These are phyloP conservation scores for Candida tallmaniae DNA, from an alignment of 805 yeast species.

Conservation along the genomic window DNA sequence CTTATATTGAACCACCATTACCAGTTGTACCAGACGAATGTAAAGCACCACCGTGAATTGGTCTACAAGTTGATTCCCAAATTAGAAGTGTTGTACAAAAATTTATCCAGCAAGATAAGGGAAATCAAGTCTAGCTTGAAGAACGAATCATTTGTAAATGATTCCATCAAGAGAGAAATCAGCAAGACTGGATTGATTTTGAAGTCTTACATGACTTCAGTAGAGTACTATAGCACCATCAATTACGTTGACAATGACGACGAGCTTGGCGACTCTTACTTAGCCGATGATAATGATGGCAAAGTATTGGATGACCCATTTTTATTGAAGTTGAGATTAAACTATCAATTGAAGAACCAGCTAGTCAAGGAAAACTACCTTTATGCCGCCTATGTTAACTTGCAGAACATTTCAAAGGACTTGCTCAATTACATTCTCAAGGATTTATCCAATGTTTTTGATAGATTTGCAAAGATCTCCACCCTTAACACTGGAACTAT, in stretches of 20 bases:
- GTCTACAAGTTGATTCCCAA: conserved; percentile 30
- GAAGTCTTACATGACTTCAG: conserved; percentile 24
- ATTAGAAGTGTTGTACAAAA: conserved; percentile 31
- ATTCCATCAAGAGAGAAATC: conserved; percentile 37
- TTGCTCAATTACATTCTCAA: conserved; percentile 33
- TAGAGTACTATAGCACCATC: conserved; percentile 33
- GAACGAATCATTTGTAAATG: conserved; percentile 39
- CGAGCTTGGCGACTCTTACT: too few species aligned
- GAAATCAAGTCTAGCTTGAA: conserved; percentile 37
- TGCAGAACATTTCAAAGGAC: conserved; percentile 38
- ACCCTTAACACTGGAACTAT: conserved; percentile 18
- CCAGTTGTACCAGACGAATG: conserved; percentile 19
- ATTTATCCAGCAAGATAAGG: conserved; percentile 34
- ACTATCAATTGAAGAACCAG: conserved; percentile 38
- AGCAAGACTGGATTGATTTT: conserved; percentile 57
- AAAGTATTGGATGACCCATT: conserved; percentile 36
- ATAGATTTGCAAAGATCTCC: conserved; percentile 28
- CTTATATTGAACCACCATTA: conserved; percentile 33
- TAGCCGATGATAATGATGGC: conserved; percentile 16
- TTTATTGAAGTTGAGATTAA: conserved; percentile 34
- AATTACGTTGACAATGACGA: conserved; percentile 16
- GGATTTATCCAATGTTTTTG: conserved; percentile 29
- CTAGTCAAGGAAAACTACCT: conserved; percentile 37
- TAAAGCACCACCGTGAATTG: conserved; percentile 29
- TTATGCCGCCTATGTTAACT: conserved; percentile 38